Evolutionary conservation across 2,329 filamentous ascomycete species (phyloP), one percentile per base, ranked within the genome.

Genomic region (Fusarium subglutinans): DNA sequence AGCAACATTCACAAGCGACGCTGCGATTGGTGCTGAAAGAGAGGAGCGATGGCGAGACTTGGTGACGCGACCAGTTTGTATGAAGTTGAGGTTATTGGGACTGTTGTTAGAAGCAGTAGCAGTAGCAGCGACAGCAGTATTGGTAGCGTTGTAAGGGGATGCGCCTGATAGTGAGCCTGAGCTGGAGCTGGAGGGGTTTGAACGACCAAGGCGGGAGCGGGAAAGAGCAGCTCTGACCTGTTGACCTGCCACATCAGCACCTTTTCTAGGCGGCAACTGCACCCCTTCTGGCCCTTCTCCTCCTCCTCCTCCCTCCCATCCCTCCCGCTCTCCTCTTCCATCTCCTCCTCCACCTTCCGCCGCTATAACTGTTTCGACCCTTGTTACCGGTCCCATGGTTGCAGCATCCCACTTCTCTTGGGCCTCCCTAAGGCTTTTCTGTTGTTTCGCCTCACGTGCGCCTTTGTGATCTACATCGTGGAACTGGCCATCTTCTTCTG

Each of bases 11-110:
- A 73, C 69, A 14, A 77, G 63, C 18, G 76, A 72, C 33, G 74
- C 67, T 22, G 72, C 73, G 30, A 70, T 70, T 44, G 75, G 70
- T 41, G 71, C 69, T 4, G 75, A 77, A 35, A 71, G 71, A 50
- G 74, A 73, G 20, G 67, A 63, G 9, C 70, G 70, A 53, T 79
- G 78, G 24, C 75, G 69, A 37, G 68, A 50, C 65, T 80, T 80
- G 54, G 71, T 75, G 63, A 80, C 72, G 67, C 79, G 77, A 33
- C 79, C 78, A 12, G 69, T 66, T 48, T 79, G 77, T 20, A 72
- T 77, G 44, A 76, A 63, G 62, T 61, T 70, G 57, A 69, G 44
- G 38, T 26, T 41, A 43, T 73, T 59, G 43, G 20, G 45, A 14
- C 30, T 59, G 20, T 51, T 59, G 33, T 15, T 45, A 10, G 65